Base-by-base conservation (phyloP, 1,284 basidiomycete genomes). In the Marasmius fiardii region DNA sequence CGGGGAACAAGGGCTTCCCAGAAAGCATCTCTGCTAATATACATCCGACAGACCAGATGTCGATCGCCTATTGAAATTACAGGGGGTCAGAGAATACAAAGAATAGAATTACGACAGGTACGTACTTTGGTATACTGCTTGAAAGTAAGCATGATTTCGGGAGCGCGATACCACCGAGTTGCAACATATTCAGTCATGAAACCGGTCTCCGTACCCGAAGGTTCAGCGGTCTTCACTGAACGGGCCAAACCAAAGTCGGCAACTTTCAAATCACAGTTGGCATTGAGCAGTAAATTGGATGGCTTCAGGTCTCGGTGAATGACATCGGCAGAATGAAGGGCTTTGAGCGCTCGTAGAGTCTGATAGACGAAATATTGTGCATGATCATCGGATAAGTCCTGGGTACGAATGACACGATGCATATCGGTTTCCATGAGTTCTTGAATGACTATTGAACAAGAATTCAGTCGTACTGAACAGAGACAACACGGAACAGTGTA, bases 101-200 rank as follows among this genome's bases (percentile, higher is more conserved):
- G 26, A 44, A 28, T 18, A 53, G 34, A 12, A 45, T 33, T 33
- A 33, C 26, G 52, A 44, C 24, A 53, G 31, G 49, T 33, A 61
- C 72, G 62, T 41, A 89, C 91, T 75, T 95, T 95, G 55, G 93
- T 95, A 74, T 97, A 97, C 72, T 95, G 91, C 69, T 95, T 93
- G 78, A 97, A 96, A 2, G 93, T 95, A 57, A 97, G 79, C 95
- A 97, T 96, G 73, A 96, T 94, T 70, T 96, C 94, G 1, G 94
- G 94, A 0, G 94, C 94, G 43, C 95, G 85, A 67, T 96, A 96
- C 94, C 90, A 93, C 60, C 89, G 78, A 11, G 94, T 97, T 3
- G 95, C 94, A 47, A 97, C 94, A 67, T 96, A 95, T 85, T 93
- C 89, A 0, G 93, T 95, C 93, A 95, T 95, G 74, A 93, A 93